Evolutionary conservation across 768 basidiomycete species (phyloP).

Genomic region (Kwoniella mangroviensis): DNA sequence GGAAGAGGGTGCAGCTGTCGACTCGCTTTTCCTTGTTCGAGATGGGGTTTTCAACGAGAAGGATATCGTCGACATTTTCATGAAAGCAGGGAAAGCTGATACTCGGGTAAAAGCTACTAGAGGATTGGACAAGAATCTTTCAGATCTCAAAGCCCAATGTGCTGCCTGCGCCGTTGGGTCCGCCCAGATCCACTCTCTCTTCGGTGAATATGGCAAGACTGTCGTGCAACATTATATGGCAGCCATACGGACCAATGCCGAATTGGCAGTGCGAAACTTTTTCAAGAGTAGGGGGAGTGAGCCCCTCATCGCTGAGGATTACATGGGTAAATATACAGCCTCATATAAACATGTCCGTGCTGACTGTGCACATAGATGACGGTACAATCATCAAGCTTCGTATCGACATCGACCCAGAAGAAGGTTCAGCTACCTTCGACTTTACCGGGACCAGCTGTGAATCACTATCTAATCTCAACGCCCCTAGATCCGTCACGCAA

Average conservation of each 20-base stretch:
- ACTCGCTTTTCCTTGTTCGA: constrained; percentile 87
- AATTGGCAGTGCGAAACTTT: constrained; percentile 79
- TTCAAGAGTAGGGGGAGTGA: constrained; percentile 69
- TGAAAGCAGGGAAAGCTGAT: constrained; percentile 61
- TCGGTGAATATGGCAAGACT: constrained; percentile 80
- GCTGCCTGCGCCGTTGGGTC: constrained; percentile 78
- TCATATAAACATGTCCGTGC: constrained; percentile 64
- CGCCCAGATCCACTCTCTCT: constrained; percentile 79
- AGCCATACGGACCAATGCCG: constrained; percentile 81
- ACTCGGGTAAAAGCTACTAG: constrained; percentile 34
- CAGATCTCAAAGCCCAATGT: constrained; percentile 59
- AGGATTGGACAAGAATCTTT: not conserved
- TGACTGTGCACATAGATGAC: constrained; percentile 68
- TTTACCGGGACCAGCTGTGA: constrained; percentile 62
- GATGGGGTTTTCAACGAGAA: constrained; percentile 77
- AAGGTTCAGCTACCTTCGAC: constrained; percentile 81
- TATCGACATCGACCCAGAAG: constrained; percentile 74
- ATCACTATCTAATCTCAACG: constrained; percentile 46
- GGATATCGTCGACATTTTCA: constrained; percentile 76
- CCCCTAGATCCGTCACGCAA: constrained; percentile 43
- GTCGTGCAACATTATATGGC: constrained; percentile 91
- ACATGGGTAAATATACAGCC: constrained; percentile 65
- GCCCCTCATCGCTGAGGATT: constrained; percentile 64
- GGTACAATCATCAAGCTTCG: constrained; percentile 61
- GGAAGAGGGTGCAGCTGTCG: constrained; percentile 90